Evolutionary conservation across 2,329 filamentous ascomycete species (phyloP), one percentile per base, ranked within the genome.

Genomic region (Colletotrichum sp.): DNA sequence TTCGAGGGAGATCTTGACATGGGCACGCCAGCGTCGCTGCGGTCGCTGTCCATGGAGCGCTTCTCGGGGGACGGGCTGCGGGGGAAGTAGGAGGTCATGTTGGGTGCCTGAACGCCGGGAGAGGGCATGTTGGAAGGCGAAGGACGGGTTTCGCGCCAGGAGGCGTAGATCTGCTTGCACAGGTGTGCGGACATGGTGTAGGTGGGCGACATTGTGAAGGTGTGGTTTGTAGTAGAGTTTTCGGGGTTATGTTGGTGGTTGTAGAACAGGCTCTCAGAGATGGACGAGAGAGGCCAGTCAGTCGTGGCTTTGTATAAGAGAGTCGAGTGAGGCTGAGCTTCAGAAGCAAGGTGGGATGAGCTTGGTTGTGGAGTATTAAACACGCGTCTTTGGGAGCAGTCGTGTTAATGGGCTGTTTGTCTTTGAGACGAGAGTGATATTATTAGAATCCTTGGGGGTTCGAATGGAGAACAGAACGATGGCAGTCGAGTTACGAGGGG

Each of bases 151-250:
- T 90, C 88, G 77, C 87, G 87, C 89, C 90, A 92, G n/a, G 90
- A 91, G 68, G 88, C 85, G 85, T 88, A 90, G 84, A 92, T 89
- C 80, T 91, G 87, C 83, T 90, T 91, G 89, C 89, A 90, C 83
- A 92, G 84, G 80, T 92, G 90, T 79, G 90, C 89, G 18, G 90
- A 91, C 87, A 92, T 91, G 78, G 90, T 91, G 85, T 92, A 90
- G 49, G 90, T 91, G 67, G 89, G 90, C 71, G 89, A 87, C 90
- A 92, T 92, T 55, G 78, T 85, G 77, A 68, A 16, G 24, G 16
- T 62, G 62, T 49, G 60, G 24, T 39, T 62, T 39, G 59, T 36
- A 13, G 15, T 32, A 13, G 49, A 65, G 28, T 34, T 62, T 12
- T 34, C 49, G 15, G 16, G 52, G 15, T 32, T 71, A 66, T 36